phyloP scores from a whole-genome alignment of 345 rosid genomes.

The Salix dunnii region DNA sequence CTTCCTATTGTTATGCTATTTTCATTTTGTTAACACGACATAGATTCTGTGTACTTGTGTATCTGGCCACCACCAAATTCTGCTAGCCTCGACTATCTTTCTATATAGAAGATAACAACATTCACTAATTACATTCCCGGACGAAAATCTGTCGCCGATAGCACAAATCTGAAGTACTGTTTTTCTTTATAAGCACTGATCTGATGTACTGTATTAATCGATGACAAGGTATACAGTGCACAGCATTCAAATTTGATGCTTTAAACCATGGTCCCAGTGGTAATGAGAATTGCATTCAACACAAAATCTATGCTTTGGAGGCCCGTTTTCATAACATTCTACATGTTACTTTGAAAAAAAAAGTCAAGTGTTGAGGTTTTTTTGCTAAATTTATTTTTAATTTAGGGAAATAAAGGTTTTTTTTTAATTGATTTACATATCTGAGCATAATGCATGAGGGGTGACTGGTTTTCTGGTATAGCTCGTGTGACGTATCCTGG shows the following conservation, averaged over 20 bases:
- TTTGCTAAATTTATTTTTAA: background rate
- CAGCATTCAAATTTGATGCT: background rate
- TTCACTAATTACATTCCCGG: background rate
- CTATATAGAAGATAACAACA: background rate
- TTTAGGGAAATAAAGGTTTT: too few relatives aligned
- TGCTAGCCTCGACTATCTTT: background rate
- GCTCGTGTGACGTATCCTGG: too few relatives aligned
- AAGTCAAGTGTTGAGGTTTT: background rate
- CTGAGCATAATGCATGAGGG: too few relatives aligned
- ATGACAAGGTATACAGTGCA: background rate
- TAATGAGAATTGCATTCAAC: background rate
- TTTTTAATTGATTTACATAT: too few relatives aligned
- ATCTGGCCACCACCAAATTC: constrained; percentile 4
- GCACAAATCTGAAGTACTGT: background rate
- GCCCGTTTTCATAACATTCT: background rate
- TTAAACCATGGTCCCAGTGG: background rate
- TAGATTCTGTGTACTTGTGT: constrained; percentile 6
- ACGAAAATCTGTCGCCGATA: background rate
- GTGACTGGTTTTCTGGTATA: too few relatives aligned
- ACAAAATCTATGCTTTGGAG: background rate
- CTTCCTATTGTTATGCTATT: background rate
- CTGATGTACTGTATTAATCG: background rate
- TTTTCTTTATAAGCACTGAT: background rate
- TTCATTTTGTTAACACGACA: background rate
- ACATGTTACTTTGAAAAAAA: background rate